These are phyloP conservation scores for Xerocomus minutiporus DNA, from an alignment of 1,284 basidiomycete species.

Conservation along the genomic window DNA sequence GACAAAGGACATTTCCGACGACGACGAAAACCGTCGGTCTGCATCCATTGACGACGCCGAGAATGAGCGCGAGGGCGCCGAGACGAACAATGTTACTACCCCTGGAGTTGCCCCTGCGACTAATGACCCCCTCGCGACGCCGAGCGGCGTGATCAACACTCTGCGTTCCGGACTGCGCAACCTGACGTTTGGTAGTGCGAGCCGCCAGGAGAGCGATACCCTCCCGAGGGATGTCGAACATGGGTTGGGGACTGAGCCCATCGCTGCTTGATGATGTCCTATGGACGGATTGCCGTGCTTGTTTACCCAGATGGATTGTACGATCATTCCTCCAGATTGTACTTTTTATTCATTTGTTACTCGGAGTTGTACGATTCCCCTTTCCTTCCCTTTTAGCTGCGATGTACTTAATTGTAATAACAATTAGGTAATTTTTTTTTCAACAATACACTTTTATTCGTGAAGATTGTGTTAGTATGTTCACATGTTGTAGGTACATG, in stretches of 20 bases:
- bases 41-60: conserved; percentile 35
- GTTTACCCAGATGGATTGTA: not conserved
- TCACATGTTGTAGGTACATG: too few species aligned
- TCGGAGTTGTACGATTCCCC: too few species aligned
- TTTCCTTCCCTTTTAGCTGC: too few species aligned
- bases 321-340: not conserved
- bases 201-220: conserved; percentile 19
- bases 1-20: conserved; percentile 39
- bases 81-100: conserved; percentile 1
- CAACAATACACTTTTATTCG: too few species aligned
- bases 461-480: too few species aligned
- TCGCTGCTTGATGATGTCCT: conserved; percentile 10
- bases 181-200: conserved; percentile 17
- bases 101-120: not conserved
- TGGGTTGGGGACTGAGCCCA: conserved; percentile 21
- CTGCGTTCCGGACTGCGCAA: conserved; percentile 35
- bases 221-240: conserved; percentile 38
- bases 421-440: too few species aligned
- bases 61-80: conserved; percentile 18
- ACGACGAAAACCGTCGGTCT: conserved; percentile 32
- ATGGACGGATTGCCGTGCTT: not conserved
- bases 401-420: too few species aligned
- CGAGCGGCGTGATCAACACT: conserved; percentile 30
- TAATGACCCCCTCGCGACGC: conserved; percentile 15
- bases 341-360: not conserved